Evolutionary conservation across 805 yeast species (phyloP), one percentile per base, ranked within the genome.

Genomic region (Kluyveromyces dobzhanskii): DNA sequence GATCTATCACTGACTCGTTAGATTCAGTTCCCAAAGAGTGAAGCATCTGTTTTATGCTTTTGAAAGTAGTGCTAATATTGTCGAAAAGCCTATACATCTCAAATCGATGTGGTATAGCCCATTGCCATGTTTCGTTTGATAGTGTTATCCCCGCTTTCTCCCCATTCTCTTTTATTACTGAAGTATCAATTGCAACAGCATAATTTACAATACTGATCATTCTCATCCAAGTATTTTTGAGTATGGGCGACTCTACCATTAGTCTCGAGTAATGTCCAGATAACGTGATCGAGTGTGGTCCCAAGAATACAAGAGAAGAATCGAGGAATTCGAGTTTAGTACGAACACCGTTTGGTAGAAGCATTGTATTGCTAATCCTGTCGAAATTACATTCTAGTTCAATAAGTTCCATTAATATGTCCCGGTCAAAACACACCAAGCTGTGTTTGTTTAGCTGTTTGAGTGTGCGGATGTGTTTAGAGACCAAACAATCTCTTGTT

Each of bases 71-170:
- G 14, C 85, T 71, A 12, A 83, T 62, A 49, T 83, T 83, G 50
- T 88, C 96, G 50, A 88, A 76, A n/a, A 88, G 71, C 17, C 78
- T 73, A 61, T 84, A 85, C 39, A 85, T 76, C 37, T 83, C 67
- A 53, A 84, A 84, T 39, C 77, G 76, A 56, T 80, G 75, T 0
- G 97, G 96, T 37, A 86, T 66, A 17, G 67, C 65, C 32, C 80
- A 54, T 39, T 78, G 70, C 48, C 75, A 65, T 41, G 65, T 37
- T 51, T 66, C 52, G 61, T 66, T 50, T 51, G 56, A 48, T 50
- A 65, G 34, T 60, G 60, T 31, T 62, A 61, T 65, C 70, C 74
- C 49, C 50, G 59, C 51, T n/a, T 48, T 39, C 4, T 43, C 43
- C 23, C 45, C 45, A n/a, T 40, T 40, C 4, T 33, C 27, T 16